Evolutionary conservation across 1,284 basidiomycete species (phyloP).

Genomic region (Ceratobasidium sp.): DNA sequence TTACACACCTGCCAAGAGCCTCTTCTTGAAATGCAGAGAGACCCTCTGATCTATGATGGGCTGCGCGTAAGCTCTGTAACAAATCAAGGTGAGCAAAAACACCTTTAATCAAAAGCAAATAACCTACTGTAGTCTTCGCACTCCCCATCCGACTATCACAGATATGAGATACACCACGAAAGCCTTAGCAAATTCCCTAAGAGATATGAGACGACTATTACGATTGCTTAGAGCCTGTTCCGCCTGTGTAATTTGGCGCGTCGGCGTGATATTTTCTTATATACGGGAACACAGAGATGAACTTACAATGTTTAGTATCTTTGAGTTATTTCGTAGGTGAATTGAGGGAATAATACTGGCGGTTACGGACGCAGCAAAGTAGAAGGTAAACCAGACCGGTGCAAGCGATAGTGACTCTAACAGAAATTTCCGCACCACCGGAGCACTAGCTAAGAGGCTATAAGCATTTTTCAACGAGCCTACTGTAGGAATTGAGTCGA

Average conservation of each 20-base stretch:
- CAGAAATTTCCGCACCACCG: not conserved
- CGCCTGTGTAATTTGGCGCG: not conserved
- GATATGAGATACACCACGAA: slow-evolving; percentile 13
- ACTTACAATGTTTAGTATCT: slow-evolving; percentile 4
- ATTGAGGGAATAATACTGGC: not conserved
- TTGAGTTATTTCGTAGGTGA: slow-evolving; percentile 11
- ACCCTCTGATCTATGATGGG: slow-evolving; percentile 23
- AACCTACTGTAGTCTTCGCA: not conserved
- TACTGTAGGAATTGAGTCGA: not conserved
- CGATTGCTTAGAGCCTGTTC: not conserved
- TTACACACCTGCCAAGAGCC: not conserved
- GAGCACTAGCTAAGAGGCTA: not conserved
- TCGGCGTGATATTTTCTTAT: not conserved
- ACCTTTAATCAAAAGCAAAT: too few relatives aligned
- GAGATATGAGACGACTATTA: not conserved
- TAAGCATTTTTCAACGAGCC: not conserved
- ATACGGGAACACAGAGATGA: not conserved
- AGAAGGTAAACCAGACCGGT: not conserved
- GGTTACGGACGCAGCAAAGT: not conserved
- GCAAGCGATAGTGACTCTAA: not conserved
- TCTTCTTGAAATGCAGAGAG: slow-evolving; percentile 3
- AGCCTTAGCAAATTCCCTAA: not conserved
- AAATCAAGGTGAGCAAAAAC: not conserved
- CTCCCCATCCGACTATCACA: not conserved
- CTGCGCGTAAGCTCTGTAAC: not conserved